A percentile compares a stretch with the other conserved stretches of the same genome.
Evolutionary conservation across 2,329 filamentous ascomycete species (phyloP).

Genomic region (Septoria linicola): DNA sequence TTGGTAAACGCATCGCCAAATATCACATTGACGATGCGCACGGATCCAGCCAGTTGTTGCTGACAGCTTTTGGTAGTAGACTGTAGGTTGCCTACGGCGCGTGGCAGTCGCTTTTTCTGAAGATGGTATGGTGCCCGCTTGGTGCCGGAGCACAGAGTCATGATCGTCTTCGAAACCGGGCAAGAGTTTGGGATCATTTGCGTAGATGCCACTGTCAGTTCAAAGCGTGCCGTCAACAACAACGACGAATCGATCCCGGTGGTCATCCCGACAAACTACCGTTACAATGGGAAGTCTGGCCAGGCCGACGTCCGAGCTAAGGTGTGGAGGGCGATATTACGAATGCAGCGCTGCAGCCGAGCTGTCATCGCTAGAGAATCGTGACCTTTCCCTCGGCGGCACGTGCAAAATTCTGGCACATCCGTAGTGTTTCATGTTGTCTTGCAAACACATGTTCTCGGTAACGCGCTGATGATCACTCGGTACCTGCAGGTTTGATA

Average conservation of each 20-base stretch:
- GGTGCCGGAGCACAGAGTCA: background rate
- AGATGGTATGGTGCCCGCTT: background rate
- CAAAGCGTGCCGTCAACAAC: background rate
- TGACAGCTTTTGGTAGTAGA: too few relatives aligned
- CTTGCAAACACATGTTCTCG: background rate
- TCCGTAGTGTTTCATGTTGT: slow-evolving; percentile 6
- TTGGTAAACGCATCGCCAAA: too few relatives aligned
- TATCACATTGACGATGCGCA: too few relatives aligned
- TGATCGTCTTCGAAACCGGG: background rate
- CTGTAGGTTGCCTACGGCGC: background rate
- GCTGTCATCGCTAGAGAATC: background rate
- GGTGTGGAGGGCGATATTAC: background rate
- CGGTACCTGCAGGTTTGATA: slow-evolving; percentile 7
- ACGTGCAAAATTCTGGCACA: slow-evolving; percentile 3
- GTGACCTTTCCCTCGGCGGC: background rate
- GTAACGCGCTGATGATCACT: background rate
- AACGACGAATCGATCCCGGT: background rate
- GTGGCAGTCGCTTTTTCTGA: background rate
- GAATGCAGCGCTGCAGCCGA: background rate
- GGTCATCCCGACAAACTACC: background rate
- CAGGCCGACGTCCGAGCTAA: slow-evolving; percentile 3
- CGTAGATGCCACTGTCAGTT: background rate
- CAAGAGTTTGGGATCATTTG: background rate
- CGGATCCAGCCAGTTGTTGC: too few relatives aligned
- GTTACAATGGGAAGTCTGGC: background rate